Percentiles rank a stretch among this genome's conserved stretches.
These are phyloP conservation scores for Ilex paraguariensis DNA, from an alignment of 305 asterid species.

Conservation along the genomic window DNA sequence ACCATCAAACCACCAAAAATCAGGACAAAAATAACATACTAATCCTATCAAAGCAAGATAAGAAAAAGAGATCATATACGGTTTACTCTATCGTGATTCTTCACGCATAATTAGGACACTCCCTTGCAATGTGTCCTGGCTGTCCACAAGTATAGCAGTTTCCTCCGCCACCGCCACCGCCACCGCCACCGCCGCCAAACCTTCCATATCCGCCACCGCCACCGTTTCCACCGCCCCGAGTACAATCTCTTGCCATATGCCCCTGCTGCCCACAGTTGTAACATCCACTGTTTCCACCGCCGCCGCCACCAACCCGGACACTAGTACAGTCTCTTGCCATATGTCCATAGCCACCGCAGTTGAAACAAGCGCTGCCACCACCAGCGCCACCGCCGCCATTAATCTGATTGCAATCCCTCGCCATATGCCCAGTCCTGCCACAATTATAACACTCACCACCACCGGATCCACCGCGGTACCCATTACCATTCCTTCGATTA, in stretches of 20 bases:
- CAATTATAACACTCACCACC: conserved; percentile 43
- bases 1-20: conserved; percentile 1
- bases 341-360: not conserved
- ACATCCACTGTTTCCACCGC: conserved; percentile 41
- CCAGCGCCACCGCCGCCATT: conserved; percentile 16
- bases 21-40: not conserved
- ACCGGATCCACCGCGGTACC: conserved; percentile 33
- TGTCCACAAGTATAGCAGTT: conserved; percentile 56
- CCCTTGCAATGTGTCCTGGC: conserved; percentile 66
- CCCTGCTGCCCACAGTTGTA: conserved; percentile 59
- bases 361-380: not conserved
- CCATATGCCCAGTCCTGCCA: conserved; percentile 52
- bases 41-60: conserved; percentile 1
- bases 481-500: conserved; percentile 29
- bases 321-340: conserved; percentile 2
- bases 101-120: conserved; percentile 26
- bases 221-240: conserved; percentile 22
- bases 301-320: conserved; percentile 13
- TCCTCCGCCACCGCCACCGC: conserved; percentile 29
- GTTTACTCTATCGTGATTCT: too few relatives aligned
- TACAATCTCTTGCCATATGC: conserved; percentile 70
- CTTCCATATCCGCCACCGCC: conserved; percentile 20
- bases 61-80: not conserved
- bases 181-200: conserved; percentile 13
- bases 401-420: conserved; percentile 42